These are phyloP conservation scores for Aspergillus cejpii DNA, from an alignment of 2,329 filamentous ascomycete genomes.

Conservation along the genomic window DNA sequence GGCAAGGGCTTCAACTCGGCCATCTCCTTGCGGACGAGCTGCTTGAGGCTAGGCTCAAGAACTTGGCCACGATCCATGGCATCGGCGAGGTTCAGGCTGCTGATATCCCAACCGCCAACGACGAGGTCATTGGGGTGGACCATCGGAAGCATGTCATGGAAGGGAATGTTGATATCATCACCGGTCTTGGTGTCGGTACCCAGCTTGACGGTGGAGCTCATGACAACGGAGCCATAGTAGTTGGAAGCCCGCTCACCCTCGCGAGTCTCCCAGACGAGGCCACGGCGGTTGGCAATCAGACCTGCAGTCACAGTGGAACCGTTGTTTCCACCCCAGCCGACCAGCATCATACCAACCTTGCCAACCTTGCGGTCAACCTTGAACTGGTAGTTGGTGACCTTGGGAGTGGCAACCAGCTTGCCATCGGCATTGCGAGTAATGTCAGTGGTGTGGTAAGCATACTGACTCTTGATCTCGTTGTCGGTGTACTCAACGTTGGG, in stretches of 20 bases:
- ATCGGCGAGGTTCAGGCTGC: conserved; percentile 75
- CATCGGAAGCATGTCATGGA: conserved; percentile 91
- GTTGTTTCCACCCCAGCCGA: conserved; percentile 97
- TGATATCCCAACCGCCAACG: conserved; percentile 97
- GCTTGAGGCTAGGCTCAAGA: conserved; percentile 90
- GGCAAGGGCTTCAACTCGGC: conserved; percentile 77
- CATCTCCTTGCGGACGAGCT: conserved; percentile 89
- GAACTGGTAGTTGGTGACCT: conserved; percentile 91
- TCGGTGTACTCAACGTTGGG: conserved; percentile 90
- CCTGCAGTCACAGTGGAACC: conserved; percentile 94
- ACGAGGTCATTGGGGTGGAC: conserved; percentile 93
- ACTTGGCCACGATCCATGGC: conserved; percentile 96
- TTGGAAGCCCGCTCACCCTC: conserved; percentile 80
- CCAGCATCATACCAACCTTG: conserved; percentile 93
- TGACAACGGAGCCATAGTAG: conserved; percentile 97
- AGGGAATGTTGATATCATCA: conserved; percentile 91
- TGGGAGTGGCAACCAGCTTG: conserved; percentile 74
- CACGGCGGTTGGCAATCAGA: conserved; percentile 88
- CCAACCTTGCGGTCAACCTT: conserved; percentile 90
- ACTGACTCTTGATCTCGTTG: conserved; percentile 81
- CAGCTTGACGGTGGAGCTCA: conserved; percentile 96
- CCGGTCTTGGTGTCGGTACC: conserved; percentile 77
- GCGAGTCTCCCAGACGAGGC: conserved; percentile 85
- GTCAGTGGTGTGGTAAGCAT: conserved; percentile 90
- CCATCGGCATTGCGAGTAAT: conserved; percentile 66